A percentile compares a stretch with the other conserved stretches of the same genome.
phyloP scores from a whole-genome alignment of 345 rosid genomes.

The Populus simonii region DNA sequence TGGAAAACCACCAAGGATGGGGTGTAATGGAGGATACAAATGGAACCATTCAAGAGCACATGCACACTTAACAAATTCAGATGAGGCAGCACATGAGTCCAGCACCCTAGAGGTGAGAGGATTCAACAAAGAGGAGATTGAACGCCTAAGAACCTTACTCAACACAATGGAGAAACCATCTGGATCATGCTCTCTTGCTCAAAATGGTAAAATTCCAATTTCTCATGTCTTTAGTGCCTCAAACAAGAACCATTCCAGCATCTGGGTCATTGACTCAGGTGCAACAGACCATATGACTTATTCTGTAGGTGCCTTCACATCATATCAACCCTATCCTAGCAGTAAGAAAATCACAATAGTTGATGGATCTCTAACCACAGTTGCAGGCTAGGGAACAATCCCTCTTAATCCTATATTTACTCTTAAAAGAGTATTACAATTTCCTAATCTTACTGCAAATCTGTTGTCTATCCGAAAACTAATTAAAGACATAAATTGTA shows the following conservation, averaged over 20 bases:
- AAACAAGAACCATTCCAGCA: background rate
- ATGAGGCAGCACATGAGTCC: accelerated
- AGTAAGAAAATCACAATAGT: too few species aligned
- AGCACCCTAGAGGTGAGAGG: background rate
- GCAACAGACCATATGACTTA: too few species aligned
- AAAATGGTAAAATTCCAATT: too few species aligned
- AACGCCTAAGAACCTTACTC: background rate
- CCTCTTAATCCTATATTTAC: too few species aligned
- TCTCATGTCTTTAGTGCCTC: background rate
- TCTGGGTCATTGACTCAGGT: background rate
- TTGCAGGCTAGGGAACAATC: too few species aligned
- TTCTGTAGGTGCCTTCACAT: too few species aligned
- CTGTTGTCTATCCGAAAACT: too few species aligned
- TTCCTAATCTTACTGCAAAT: too few species aligned
- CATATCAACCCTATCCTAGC: too few species aligned
- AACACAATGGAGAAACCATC: background rate
- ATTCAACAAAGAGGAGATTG: background rate
- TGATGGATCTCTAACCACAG: too few species aligned
- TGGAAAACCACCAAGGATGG: background rate
- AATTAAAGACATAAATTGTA: too few species aligned
- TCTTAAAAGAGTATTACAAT: too few species aligned
- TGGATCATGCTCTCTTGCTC: background rate
- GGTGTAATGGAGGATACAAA: background rate
- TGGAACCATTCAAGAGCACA: background rate
- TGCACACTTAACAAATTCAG: background rate